Evolutionary conservation across 805 yeast species (phyloP).

Genomic region (Yarrowia sp.): DNA sequence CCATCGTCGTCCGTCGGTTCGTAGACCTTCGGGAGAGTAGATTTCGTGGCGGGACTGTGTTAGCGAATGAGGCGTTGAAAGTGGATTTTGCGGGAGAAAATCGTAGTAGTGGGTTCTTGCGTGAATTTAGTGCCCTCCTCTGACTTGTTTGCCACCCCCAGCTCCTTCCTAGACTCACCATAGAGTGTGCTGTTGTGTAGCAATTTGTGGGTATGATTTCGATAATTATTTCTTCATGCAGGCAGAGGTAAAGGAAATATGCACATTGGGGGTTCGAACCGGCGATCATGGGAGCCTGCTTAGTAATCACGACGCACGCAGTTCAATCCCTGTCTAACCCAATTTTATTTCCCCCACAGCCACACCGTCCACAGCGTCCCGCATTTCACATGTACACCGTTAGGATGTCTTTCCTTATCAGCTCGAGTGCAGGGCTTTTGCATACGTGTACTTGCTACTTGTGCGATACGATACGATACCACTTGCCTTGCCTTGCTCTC

Average conservation of each 20-base stretch:
- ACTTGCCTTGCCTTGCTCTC: no score
- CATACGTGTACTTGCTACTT: no score
- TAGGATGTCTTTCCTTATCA: constrained; percentile 30
- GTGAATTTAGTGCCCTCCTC: no score
- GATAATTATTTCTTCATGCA: constrained; percentile 36
- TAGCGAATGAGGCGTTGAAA: background rate
- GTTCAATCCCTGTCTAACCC: no score
- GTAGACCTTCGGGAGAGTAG: constrained; percentile 93
- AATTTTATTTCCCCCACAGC: background rate
- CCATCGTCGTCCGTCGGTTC: constrained; percentile 92
- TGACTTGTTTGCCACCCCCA: background rate
- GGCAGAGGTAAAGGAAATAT: constrained; percentile 12
- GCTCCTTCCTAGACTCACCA: constrained; percentile 5
- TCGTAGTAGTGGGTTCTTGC: no score
- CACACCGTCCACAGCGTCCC: no score
- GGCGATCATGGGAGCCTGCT: no score
- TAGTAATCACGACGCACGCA: no score
- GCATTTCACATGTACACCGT: constrained; percentile 7
- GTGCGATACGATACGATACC: no score
- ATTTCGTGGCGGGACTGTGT: constrained; percentile 59
- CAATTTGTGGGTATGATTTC: background rate
- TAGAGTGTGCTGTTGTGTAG: constrained; percentile 3
- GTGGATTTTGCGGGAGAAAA: background rate
- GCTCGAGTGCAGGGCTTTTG: background rate
- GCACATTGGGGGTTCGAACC: background rate